Evolutionary conservation across 352 stramenopile species (phyloP), one percentile per base, ranked within the genome.

Genomic region (Phytophthora podocarpi): DNA sequence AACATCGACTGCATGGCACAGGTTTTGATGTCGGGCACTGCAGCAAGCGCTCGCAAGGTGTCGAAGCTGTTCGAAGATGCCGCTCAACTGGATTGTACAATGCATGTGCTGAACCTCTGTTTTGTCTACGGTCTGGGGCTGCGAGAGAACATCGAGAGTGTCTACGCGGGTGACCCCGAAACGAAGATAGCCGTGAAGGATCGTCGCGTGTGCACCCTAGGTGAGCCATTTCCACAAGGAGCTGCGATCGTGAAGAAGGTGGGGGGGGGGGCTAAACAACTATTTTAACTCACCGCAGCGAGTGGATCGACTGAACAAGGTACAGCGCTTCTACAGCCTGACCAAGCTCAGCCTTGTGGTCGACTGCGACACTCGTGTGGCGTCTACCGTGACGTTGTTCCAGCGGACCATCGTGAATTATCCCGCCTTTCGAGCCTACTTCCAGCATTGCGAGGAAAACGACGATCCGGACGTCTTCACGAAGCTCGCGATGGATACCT

Each of bases 301-400:
- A n/a, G n/a, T n/a, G n/a, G 30, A 45, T 15, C 32, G 34, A n/a
- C 21, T 67, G 12, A 18, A 51, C 9, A 12, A 43, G 0, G 12
- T 57, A 3, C 40, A 66, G 10, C 0, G 4, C 1, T 50, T 55
- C 21, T 67, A 16, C 16, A 20, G 32, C 6, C 16, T 61, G 2
- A 35, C 50, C 1, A 31, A 23, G 23, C 1, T 53, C 2, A 1
- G 5, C 4, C 8, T 30, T 16, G 10, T 7, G 1, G n/a, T 67
- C 0, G 59, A 57, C 28, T 57, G 50, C 12, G 59, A 62, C 16
- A 67, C 59, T 1, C 49, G 37, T 4, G 57, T 65, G 4, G 47
- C 24, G n/a, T 67, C 41, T 4, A 67, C 49, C 0, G 42, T n/a
- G n/a, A n/a, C n/a, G n/a, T n/a, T 61, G 1, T 56, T 61, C 24